Base-by-base conservation (phyloP, 768 basidiomycete genomes). In the Pseudohyphozyma bogoriensis region DNA sequence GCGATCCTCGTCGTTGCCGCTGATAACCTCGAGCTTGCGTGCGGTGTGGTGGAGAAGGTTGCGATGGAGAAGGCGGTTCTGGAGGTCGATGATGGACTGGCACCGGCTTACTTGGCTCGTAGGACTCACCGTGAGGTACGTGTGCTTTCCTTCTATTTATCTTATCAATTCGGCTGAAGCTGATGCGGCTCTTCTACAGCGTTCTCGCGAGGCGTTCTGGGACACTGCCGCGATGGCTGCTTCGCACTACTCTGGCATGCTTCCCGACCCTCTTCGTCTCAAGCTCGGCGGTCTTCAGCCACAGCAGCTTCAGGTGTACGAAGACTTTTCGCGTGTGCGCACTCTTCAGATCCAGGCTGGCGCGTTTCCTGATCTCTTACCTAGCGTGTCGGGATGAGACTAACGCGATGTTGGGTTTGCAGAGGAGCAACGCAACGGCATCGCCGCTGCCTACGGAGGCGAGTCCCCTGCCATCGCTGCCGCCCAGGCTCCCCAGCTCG, bases 21-120 rank as follows among this genome's bases (percentile, higher is more conserved):
- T 60, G 92, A 96, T 68, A 97, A 99, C 69, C 78, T 95, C 53
- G 92, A 97, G 46, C 79, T 88, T 49, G 93, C 93, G 20, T 97
- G 93, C 71, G 81, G 82, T 56, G 88, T 90, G 12, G 92, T 99
- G 64, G 91, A 96, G 75, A 92, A 89, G 69, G 92, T 92, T 8
- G 95, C 95, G 0, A 95, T 95, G 87, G 92, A 97, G 69, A 83
- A 89, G 60, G 92, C 92, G 10, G 82, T 89, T 54, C 80, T 83
- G 5, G 95, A 97, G 69, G 87, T 95, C 10, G 95, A 99, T 72
- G 90, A 93, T 63, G 84, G 82, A 28, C 88, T 99, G 62, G 79
- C 81, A 3, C 64, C 81, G 29, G 86, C 90, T 13, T 95, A 91
- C 70, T 86, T 90, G 36, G 79, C 80, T 49, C 81, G 95, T 56